Base-by-base conservation (phyloP, 176 grass and related monocot species). In the Carex scoparia region DNA sequence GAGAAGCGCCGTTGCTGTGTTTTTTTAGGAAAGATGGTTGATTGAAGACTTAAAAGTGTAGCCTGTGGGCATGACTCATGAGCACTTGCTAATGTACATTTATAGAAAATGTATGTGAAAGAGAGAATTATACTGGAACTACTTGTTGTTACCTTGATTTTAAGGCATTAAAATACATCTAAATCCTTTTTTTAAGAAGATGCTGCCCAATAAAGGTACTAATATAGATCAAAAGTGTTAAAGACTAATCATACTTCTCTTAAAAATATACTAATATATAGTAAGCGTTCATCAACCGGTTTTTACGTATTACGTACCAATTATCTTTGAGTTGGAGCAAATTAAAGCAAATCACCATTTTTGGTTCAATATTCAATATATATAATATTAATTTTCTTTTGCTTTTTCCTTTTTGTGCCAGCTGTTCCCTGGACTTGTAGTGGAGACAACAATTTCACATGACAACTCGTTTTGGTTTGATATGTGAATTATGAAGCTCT, bases 391-490 rank as follows among this genome's bases (percentile, higher is more conserved):
- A 5, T 10, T 68, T 16, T 14, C 12, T 27, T 28, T 30, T 27
- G 4, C 5, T 49, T 75, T 75, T 12, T 0, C 71, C 1, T 54
- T 76, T 31, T 32, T 10, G 19, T 77, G 72, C 54, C 72, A 77
- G 72, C 72, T 77, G 72, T 77, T 77, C 49, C 49, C 72, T 56
- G 4, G 72, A 77, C 23, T 77, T 2, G 49, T 55, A 55, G 74
- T 78, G 74, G 74, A 78, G 74, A 55, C 73, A 77, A 8, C 51
- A 78, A 57, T 78, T 78, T 57, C 51, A 33, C 51, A 57, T 78
- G 74, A 78, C 51, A 56, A 30, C 74, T 12, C 16, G 6, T 78
- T 35, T 78, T 78, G 7, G 51, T 57, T 78, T 12, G 49, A 78
- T 78, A 33, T 33, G 12, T 35, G 28, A 46, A 78, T 78, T 78